Base-by-base conservation (phyloP, 2,329 filamentous ascomycete species). In the Aureobasidium sp. region DNA sequence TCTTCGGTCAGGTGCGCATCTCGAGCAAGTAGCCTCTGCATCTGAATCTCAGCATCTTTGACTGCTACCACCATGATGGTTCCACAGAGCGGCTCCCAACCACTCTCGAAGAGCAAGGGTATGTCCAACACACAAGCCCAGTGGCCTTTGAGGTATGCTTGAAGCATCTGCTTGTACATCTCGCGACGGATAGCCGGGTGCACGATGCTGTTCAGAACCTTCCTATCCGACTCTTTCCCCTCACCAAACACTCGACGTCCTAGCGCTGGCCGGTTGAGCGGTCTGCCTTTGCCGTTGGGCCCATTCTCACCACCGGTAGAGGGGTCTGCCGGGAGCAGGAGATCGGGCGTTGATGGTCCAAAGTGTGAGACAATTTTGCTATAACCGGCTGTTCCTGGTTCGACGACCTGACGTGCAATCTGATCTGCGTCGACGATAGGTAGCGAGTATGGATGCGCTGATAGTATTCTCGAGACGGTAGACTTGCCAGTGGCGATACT, bases 401-500 rank as follows among this genome's bases (percentile, higher is more conserved):
- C 91, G 73, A 99, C 93, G 63, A 97, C 94, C 74, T 94, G 84
- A 68, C 93, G 91, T 51, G 94, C 93, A 64, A 97, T 82, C 61
- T 95, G 77, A 78, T 99, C 94, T 72, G 94, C 93, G 72, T 99
- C 94, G 78, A 99, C 87, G 68, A 99, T 83, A 69, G 94, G 92
- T 64, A 99, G 83, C 64, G 84, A 87, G 79, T 97, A 89, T 0
- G 93, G 94, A 5, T 89, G 80, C 5, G 84, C 81, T 55, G 88
- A 85, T 69, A 99, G 89, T 68, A 96, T 82, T 42, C 82, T 81
- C 32, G 94, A 96, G 61, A 97, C 91, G 67, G 93, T 99, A 49
- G 93, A 96, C 83, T 99, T 99, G 74, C 94, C 94, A 6, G 94
- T 99, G 64, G 94, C 94, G 72, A 99, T 97, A 64, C 92, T 96